These are phyloP conservation scores for Cryptosporidium andersoni DNA, from an alignment of 169 alveolate genomes.

Conservation along the genomic window DNA sequence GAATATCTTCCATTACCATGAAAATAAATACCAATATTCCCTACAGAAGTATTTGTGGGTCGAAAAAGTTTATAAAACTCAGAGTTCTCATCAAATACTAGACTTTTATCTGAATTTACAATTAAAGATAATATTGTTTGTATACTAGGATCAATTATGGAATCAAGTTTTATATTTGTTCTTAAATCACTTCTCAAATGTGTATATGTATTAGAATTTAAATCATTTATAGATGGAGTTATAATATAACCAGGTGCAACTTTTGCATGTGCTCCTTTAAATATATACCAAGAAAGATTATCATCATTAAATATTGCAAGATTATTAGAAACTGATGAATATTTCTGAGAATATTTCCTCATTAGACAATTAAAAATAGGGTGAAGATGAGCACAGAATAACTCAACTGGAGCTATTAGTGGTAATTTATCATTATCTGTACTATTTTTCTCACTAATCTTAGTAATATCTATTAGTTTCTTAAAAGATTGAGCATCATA, in stretches of 20 bases:
- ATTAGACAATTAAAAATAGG: constrained; percentile 42
- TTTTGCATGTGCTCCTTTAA: constrained; percentile 63
- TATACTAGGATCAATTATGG: background rate
- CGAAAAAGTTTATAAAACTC: constrained; percentile 31
- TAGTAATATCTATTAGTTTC: constrained; percentile 23
- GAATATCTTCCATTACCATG: constrained; percentile 36
- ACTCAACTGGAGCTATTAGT: constrained; percentile 26
- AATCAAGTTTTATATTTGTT: background rate
- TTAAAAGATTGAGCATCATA: constrained; percentile 11
- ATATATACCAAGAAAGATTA: constrained; percentile 24
- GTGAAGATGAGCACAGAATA: constrained; percentile 42
- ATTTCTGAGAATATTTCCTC: background rate
- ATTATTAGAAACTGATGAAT: background rate
- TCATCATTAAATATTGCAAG: background rate
- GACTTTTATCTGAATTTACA: background rate
- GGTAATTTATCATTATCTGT: constrained; percentile 6
- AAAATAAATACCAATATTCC: constrained; percentile 17
- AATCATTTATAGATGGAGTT: constrained; percentile 2
- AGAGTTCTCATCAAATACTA: constrained; percentile 6
- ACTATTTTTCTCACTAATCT: constrained; percentile 2
- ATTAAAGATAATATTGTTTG: constrained; percentile 1
- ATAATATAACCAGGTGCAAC: constrained; percentile 58
- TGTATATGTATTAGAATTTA: background rate
- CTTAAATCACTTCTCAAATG: background rate
- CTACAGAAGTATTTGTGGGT: constrained; percentile 1